A percentile compares a stretch with the other conserved stretches of the same genome.
These are phyloP conservation scores for Phylloporus sp. DNA, from an alignment of 768 basidiomycete species.

Conservation along the genomic window DNA sequence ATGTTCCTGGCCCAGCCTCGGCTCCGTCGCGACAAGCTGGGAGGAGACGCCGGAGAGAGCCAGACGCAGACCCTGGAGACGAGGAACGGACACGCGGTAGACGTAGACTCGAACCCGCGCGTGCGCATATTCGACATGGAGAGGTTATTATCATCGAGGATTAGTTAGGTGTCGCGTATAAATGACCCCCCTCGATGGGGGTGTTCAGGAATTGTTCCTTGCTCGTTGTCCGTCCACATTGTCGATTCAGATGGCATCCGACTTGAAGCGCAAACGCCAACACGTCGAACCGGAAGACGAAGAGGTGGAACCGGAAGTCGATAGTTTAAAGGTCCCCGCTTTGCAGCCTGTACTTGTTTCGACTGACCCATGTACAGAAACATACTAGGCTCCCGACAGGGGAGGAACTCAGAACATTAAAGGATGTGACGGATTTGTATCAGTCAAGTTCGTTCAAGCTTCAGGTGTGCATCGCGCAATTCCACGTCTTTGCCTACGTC, in stretches of 20 bases:
- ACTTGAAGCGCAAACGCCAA: constrained; percentile 28
- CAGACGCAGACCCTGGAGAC: constrained; percentile 28
- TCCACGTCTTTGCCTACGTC: not conserved
- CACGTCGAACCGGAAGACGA: constrained; percentile 4
- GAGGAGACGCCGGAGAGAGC: constrained; percentile 36
- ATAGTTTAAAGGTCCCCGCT: constrained; percentile 14
- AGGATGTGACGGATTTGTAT: constrained; percentile 70
- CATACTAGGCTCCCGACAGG: constrained; percentile 59
- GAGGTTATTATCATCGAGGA: constrained; percentile 47
- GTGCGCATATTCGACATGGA: constrained; percentile 17
- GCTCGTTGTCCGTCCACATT: not conserved
- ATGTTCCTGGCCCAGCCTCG: constrained; percentile 8
- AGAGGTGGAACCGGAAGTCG: not conserved
- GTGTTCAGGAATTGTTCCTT: constrained; percentile 2
- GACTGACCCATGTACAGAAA: constrained; percentile 13
- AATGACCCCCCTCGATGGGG: constrained; percentile 7
- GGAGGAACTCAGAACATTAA: constrained; percentile 64
- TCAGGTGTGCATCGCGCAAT: constrained; percentile 47
- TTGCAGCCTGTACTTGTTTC: not conserved
- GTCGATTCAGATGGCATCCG: constrained; percentile 16
- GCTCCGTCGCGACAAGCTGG: constrained; percentile 9
- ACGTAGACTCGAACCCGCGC: constrained; percentile 12
- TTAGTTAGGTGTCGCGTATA: constrained; percentile 7
- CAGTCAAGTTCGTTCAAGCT: constrained; percentile 80
- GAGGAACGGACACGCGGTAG: constrained; percentile 23